Conservation (phyloP, 2,329 filamentous ascomycete species). For the Phialophora chinensis region DNA sequence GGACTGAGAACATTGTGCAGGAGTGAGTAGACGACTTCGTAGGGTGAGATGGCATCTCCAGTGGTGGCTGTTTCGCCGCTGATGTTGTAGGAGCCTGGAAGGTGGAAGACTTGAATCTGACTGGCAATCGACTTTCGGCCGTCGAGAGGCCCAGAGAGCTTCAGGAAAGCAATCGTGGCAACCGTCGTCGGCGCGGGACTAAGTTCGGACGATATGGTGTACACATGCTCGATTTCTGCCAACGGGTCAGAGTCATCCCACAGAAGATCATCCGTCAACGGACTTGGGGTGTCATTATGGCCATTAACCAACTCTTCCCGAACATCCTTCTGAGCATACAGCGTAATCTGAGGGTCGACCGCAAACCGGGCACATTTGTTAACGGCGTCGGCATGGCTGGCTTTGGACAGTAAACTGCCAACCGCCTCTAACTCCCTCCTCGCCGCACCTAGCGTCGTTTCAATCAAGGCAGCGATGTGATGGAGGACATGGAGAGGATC, state of each 20-base stretch:
- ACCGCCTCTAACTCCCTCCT: slow-evolving; percentile 78
- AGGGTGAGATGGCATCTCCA: slow-evolving; percentile 79
- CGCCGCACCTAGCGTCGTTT: slow-evolving; percentile 75
- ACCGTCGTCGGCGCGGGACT: slow-evolving; percentile 78
- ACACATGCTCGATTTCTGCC: slow-evolving; percentile 63
- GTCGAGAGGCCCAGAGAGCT: slow-evolving; percentile 87
- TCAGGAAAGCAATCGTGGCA: slow-evolving; percentile 86
- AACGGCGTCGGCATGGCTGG: slow-evolving; percentile 76
- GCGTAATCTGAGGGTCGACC: slow-evolving; percentile 77
- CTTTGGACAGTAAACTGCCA: slow-evolving; percentile 80
- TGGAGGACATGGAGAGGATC: slow-evolving; percentile 74
- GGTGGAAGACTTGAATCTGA: slow-evolving; percentile 90
- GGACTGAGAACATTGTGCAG: slow-evolving; percentile 90
- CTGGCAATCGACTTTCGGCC: slow-evolving; percentile 78
- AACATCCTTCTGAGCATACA: slow-evolving; percentile 88
- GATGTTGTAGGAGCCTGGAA: slow-evolving; percentile 71
- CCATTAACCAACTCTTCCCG: slow-evolving; percentile 38
- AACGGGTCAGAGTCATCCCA: slow-evolving; percentile 40
- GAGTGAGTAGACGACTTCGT: slow-evolving; percentile 89
- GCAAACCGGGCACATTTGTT: slow-evolving; percentile 89
- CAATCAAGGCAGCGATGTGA: slow-evolving; percentile 72
- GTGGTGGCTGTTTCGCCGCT: slow-evolving; percentile 54
- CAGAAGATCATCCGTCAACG: slow-evolving; percentile 19
- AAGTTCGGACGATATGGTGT: slow-evolving; percentile 81
- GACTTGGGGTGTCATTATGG: slow-evolving; percentile 42